Percentiles rank a stretch among this genome's conserved stretches.
Evolutionary conservation across 805 yeast genomes (phyloP).

Genomic region (Candida silvicultrix): DNA sequence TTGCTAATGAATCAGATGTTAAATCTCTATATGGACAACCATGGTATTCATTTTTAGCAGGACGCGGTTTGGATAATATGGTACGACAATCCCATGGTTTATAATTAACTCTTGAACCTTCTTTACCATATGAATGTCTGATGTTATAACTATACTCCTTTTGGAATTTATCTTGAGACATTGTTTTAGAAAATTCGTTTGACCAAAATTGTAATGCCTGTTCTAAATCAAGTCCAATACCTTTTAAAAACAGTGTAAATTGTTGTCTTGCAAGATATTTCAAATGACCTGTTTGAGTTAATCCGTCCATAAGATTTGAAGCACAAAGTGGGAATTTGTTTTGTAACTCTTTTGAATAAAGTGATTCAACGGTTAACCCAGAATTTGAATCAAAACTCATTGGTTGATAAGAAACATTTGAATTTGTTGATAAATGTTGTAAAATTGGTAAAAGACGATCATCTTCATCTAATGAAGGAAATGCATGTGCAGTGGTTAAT

Average conservation of each 20-base stretch:
- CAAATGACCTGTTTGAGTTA: conserved; percentile 61
- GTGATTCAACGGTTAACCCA: conserved; percentile 55
- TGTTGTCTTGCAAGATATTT: conserved; percentile 83
- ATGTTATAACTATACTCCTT: conserved; percentile 87
- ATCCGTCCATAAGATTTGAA: conserved; percentile 54
- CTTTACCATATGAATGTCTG: conserved; percentile 86
- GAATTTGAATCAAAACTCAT: not conserved
- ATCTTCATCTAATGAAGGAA: conserved; percentile 87
- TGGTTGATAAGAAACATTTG: conserved; percentile 32
- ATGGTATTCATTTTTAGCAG: conserved; percentile 64
- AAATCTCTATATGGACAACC: conserved; percentile 92
- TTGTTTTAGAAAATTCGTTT: conserved; percentile 56
- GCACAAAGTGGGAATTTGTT: conserved; percentile 83
- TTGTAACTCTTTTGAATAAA: conserved; percentile 46
- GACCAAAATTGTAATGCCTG: conserved; percentile 88
- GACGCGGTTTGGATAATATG: conserved; percentile 66
- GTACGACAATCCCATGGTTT: conserved; percentile 81
- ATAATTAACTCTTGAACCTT: conserved; percentile 83
- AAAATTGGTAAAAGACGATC: conserved; percentile 82
- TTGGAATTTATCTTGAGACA: conserved; percentile 68
- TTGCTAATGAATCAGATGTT: conserved; percentile 53
- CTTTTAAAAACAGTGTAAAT: conserved; percentile 77
- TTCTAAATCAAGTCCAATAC: conserved; percentile 80
- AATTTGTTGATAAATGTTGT: conserved; percentile 70
- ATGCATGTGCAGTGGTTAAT: conserved; percentile 61